Percentiles rank a stretch among this genome's conserved stretches.
Conservation (phyloP, 2,329 filamentous ascomycete genomes). For the Xylariaceae sp. region DNA sequence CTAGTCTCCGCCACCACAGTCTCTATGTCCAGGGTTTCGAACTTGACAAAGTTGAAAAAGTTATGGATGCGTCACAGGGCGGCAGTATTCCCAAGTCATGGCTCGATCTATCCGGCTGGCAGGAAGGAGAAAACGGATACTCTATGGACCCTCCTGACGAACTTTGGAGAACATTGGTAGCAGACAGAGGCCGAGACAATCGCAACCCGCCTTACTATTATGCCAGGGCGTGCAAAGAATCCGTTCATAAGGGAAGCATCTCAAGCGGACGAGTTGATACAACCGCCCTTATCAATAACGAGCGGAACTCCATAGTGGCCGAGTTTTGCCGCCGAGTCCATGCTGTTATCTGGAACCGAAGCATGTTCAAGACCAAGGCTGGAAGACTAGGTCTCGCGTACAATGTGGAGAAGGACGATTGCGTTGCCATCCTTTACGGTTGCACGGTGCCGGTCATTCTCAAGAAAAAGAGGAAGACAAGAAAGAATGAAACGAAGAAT, state of each 20-base stretch:
- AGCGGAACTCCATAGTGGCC: constrained; percentile 5
- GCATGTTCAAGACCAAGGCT: constrained; percentile 4
- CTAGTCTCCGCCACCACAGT: constrained; percentile 22
- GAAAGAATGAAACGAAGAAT: neutral
- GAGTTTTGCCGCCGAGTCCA: constrained; percentile 10
- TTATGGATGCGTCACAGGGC: constrained; percentile 5
- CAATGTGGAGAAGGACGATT: neutral
- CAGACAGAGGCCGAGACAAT: constrained; percentile 5
- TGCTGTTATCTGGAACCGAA: constrained; percentile 11
- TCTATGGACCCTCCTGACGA: constrained; percentile 4
- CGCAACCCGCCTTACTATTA: constrained; percentile 6
- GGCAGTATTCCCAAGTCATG: constrained; percentile 8
- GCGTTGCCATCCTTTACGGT: constrained; percentile 1
- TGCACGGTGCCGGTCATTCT: constrained; percentile 7
- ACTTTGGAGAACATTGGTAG: constrained; percentile 11
- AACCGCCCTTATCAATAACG: constrained; percentile 7
- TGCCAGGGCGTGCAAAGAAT: constrained; percentile 2
- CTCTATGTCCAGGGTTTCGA: constrained; percentile 32
- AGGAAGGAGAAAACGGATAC: neutral
- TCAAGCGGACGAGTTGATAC: constrained; percentile 6
- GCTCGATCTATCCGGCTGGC: constrained; percentile 5
- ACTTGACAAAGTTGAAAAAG: constrained; percentile 21
- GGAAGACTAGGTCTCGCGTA: constrained; percentile 1
- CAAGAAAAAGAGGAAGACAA: neutral
- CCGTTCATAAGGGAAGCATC: constrained; percentile 1